Percentiles rank a stretch among this genome's conserved stretches.
Evolutionary conservation across 495 filamentous ascomycete species (phyloP).

Genomic region (Penicillium chermesinum): DNA sequence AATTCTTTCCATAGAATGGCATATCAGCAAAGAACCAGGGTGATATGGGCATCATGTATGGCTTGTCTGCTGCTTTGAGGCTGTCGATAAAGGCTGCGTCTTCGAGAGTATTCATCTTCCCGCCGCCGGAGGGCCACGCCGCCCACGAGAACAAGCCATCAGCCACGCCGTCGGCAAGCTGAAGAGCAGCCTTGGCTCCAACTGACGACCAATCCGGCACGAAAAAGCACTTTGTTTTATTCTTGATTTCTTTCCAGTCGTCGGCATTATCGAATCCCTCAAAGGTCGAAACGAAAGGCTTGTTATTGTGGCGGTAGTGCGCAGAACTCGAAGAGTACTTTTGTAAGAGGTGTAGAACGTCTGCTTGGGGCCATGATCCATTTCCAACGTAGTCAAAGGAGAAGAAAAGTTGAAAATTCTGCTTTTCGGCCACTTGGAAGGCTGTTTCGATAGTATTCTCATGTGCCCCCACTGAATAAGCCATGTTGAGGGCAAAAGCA

Average conservation of each 20-base stretch:
- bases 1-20: constrained; percentile 66
- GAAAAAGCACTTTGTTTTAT: constrained; percentile 47
- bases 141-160: constrained; percentile 68
- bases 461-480: constrained; percentile 42
- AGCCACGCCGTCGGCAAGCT: constrained; percentile 33
- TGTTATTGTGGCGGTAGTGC: constrained; percentile 49
- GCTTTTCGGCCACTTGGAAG: constrained; percentile 49
- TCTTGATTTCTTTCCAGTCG: constrained; percentile 56
- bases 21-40: constrained; percentile 75
- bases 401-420: constrained; percentile 60
- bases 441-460: constrained; percentile 44
- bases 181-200: constrained; percentile 36
- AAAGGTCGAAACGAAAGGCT: constrained; percentile 68
- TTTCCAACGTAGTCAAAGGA: constrained; percentile 65
- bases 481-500: constrained; percentile 70
- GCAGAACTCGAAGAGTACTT: constrained; percentile 46
- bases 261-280: constrained; percentile 55
- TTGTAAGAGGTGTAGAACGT: constrained; percentile 53
- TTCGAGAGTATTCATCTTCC: constrained; percentile 45
- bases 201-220: constrained; percentile 64
- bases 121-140: constrained; percentile 62
- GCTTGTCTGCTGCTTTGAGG: constrained; percentile 40
- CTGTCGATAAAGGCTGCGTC: constrained; percentile 50
- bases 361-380: constrained; percentile 49
- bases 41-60: constrained; percentile 76